Base-by-base conservation (phyloP, 176 grass and related monocot genomes). In the Bothriochloa decipiens region DNA sequence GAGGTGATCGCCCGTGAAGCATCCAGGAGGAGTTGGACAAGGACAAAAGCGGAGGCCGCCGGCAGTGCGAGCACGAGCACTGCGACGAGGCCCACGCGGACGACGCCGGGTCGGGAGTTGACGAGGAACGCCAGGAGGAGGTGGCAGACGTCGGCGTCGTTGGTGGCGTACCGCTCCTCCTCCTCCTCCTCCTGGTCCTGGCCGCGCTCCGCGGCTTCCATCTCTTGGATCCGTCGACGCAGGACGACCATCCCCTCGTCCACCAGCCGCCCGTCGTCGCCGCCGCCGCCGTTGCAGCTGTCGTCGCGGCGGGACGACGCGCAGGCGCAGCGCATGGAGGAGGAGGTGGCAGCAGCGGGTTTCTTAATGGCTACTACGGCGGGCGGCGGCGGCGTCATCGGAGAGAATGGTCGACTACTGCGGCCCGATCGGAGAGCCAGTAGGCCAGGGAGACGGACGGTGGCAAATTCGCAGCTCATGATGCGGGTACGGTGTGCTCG, bases 241-340 rank as follows among this genome's bases (percentile, higher is more conserved):
- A 94, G 89, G 7, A 77, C 72, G 20, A 76, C 27, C 92, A 94
- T 89, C 47, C 68, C 83, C 72, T 91, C 84, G 52, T 91, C 89
- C 22, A 94, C 86, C 29, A 76, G 0, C 64, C 40, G 4, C 7
- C 50, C 22, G 12, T 74, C 74, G 16, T 26, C 28, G 55, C 36
- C 8, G 4, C 5, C 55, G 74, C 50, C 5, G 46, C 45, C 23
- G 61, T 25, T 3, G 77, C 70, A 72, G 36, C 43, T 7, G 29
- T 66, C 71, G 67, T 79, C 76, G 27, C 66, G 76, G 15, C 52
- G 55, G 13, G 64, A 76, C 35, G 47, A 46, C 40, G 77, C 18
- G 77, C 61, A 65, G 11, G n/a, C 23, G 1, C 42, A n/a, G 46
- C 8, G 42, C 1, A 1, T 47, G 57, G n/a, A 36, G 37, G 35